Percentiles rank a stretch among this genome's conserved stretches.
Conservation (phyloP, 2,329 filamentous ascomycete genomes). For the Neofusicoccum sp. region DNA sequence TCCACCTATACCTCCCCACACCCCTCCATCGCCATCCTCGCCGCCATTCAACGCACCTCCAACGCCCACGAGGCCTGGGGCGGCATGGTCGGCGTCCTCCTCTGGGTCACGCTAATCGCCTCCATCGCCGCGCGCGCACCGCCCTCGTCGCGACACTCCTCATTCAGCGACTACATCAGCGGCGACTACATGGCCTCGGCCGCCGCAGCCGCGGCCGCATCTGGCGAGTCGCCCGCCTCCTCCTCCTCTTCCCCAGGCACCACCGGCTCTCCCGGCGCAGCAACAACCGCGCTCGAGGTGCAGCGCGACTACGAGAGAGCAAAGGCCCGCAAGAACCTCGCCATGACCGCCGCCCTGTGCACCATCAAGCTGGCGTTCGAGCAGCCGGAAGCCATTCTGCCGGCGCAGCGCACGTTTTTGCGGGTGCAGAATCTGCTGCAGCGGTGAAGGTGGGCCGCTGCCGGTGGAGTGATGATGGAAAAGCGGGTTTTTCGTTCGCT, state of each 20-base stretch:
- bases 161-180: neutral
- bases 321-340: constrained; percentile 9
- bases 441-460: too few relatives aligned
- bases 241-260: neutral
- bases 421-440: constrained; percentile 11
- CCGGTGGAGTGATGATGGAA: neutral
- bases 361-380: constrained; percentile 11
- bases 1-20: neutral
- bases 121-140: constrained; percentile 26
- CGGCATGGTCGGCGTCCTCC: constrained; percentile 32
- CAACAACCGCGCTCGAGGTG: neutral
- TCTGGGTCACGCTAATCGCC: constrained; percentile 31
- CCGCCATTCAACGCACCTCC: constrained; percentile 17
- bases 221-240: neutral
- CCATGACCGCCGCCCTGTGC: neutral
- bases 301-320: constrained; percentile 8
- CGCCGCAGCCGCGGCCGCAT: neutral
- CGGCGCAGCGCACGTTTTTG: constrained; percentile 11
- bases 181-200: neutral
- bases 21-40: constrained; percentile 13
- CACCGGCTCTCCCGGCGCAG: neutral
- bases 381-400: neutral
- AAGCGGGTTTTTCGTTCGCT: neutral
- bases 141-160: neutral
- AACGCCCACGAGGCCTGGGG: constrained; percentile 32